Percentiles rank a stretch among this genome's conserved stretches.
These are phyloP conservation scores for Senecio squalidus DNA, from an alignment of 140 eudicot species.

Conservation along the genomic window DNA sequence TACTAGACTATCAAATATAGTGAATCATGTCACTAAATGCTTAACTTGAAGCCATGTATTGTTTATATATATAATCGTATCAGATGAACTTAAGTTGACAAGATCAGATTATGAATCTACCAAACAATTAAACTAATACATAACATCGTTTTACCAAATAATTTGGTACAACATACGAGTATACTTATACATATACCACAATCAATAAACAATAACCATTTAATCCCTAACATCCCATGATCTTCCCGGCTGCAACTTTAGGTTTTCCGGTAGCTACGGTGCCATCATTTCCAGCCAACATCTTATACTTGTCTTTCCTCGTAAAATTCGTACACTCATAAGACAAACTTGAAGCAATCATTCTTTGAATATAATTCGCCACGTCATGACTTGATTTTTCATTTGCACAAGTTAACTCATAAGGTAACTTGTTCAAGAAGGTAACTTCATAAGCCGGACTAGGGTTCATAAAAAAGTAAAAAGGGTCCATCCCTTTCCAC, in stretches of 20 bases:
- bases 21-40: neutral
- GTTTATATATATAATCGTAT: neutral
- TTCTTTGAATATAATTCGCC: no score
- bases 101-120: neutral
- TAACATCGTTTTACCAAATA: neutral
- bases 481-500: no score
- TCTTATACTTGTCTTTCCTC: slow-evolving; percentile 61
- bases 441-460: no score
- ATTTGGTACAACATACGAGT: slow-evolving; percentile 13
- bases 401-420: slow-evolving; percentile 37
- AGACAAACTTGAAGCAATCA: slow-evolving; percentile 47
- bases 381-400: slow-evolving; percentile 54
- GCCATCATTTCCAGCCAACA: slow-evolving; percentile 71
- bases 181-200: no score
- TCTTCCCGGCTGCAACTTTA: slow-evolving; percentile 16
- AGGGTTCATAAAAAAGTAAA: no score
- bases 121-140: slow-evolving; percentile 2
- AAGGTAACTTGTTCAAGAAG: slow-evolving; percentile 44
- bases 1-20: neutral
- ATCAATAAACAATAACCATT: neutral
- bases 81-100: neutral
- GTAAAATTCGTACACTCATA: slow-evolving; percentile 61
- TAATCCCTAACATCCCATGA: slow-evolving; percentile 32
- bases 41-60: neutral
- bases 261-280: slow-evolving; percentile 33